Conservation (phyloP, 2,329 filamentous ascomycete species). For the Trichoderma semiorbis region DNA sequence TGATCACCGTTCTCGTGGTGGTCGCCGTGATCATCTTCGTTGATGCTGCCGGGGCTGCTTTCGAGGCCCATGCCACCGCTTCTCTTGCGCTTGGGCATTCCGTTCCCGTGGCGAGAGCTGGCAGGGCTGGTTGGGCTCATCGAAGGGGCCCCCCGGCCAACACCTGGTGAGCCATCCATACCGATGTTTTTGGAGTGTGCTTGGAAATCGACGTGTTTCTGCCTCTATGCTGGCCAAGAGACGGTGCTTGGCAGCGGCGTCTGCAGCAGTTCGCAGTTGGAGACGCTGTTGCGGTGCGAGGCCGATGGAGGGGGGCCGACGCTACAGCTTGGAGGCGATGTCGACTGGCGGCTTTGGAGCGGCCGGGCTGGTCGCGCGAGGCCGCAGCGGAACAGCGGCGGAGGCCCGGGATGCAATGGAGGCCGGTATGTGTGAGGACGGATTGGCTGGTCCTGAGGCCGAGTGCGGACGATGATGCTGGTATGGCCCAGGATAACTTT, state of each 20-base stretch:
- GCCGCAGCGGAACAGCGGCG: slow-evolving; percentile 17
- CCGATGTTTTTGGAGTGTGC: slow-evolving; percentile 17
- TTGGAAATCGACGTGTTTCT: neutral
- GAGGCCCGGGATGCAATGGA: neutral
- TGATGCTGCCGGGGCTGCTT: slow-evolving; percentile 56
- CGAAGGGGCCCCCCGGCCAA: slow-evolving; percentile 45
- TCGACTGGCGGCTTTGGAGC: slow-evolving; percentile 7
- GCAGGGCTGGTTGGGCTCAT: slow-evolving; percentile 55
- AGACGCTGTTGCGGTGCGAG: neutral
- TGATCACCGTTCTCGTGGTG: slow-evolving; percentile 45
- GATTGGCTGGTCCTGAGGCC: slow-evolving; percentile 22
- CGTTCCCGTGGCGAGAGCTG: slow-evolving; percentile 50
- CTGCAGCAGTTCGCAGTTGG: neutral
- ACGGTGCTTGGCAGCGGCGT: slow-evolving; percentile 23
- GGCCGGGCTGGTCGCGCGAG: slow-evolving; percentile 11
- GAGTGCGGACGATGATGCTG: slow-evolving; percentile 20
- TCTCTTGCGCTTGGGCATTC: slow-evolving; percentile 55
- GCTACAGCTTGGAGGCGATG: neutral
- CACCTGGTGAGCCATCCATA: slow-evolving; percentile 49
- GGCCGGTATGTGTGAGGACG: neutral
- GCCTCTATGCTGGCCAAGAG: neutral
- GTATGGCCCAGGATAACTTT: neutral
- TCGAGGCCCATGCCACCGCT: slow-evolving; percentile 53
- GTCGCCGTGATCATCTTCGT: slow-evolving; percentile 54
- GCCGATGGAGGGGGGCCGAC: neutral